Conservation (phyloP, 495 filamentous ascomycete genomes). For the Xylaria palmicola region DNA sequence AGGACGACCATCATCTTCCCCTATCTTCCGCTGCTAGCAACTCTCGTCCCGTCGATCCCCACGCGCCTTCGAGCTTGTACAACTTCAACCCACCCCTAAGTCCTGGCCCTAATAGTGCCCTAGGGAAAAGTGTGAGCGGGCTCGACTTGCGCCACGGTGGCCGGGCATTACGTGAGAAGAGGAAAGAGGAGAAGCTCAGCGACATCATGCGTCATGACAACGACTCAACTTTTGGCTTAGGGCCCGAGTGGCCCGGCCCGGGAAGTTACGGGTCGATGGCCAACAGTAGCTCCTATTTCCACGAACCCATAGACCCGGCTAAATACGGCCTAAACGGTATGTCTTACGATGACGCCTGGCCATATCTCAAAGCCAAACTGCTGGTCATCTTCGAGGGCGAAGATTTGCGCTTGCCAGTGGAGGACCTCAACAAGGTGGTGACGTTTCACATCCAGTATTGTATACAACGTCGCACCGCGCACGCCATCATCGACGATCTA, state of each 20-base stretch:
- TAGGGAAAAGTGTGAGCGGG: slow-evolving; percentile 74
- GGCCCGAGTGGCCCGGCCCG: slow-evolving; percentile 53
- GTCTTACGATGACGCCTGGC: slow-evolving; percentile 91
- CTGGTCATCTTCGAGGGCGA: slow-evolving; percentile 92
- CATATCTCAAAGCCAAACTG: slow-evolving; percentile 85
- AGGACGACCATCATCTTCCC: slow-evolving; percentile 73
- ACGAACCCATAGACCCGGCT: slow-evolving; percentile 46
- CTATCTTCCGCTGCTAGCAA: slow-evolving; percentile 90
- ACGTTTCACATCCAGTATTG: slow-evolving; percentile 75
- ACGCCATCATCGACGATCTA: slow-evolving; percentile 73
- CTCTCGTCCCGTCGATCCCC: slow-evolving; percentile 80
- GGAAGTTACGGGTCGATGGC: slow-evolving; percentile 48
- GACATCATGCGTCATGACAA: slow-evolving; percentile 33
- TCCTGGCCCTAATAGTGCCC: slow-evolving; percentile 67
- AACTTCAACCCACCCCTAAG: slow-evolving; percentile 65
- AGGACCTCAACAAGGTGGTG: slow-evolving; percentile 91
- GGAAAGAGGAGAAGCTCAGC: slow-evolving; percentile 75
- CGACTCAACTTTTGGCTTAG: slow-evolving; percentile 31
- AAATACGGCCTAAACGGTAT: slow-evolving; percentile 77
- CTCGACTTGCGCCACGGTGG: slow-evolving; percentile 85
- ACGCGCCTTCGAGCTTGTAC: slow-evolving; percentile 81
- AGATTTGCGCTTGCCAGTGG: slow-evolving; percentile 82
- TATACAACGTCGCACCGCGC: slow-evolving; percentile 64
- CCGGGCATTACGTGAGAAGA: slow-evolving; percentile 81
- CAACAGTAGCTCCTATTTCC: slow-evolving; percentile 38